Base-by-base conservation (phyloP, 2,329 filamentous ascomycete species). In the Nemania sp. region DNA sequence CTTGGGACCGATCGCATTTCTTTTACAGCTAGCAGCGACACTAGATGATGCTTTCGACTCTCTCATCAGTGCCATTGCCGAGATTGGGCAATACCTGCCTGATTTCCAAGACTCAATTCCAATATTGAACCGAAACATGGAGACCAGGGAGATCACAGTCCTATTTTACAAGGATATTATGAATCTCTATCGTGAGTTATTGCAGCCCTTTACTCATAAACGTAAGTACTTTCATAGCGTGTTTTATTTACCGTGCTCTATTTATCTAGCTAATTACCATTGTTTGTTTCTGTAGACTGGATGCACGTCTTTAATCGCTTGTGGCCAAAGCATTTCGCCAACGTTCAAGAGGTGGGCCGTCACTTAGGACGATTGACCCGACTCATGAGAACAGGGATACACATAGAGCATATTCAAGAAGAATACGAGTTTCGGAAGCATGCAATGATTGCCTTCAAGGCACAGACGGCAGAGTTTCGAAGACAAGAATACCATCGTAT, bases 141-240 rank as follows among this genome's bases (percentile, higher is more conserved):
- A 66, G 5, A 66, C 79, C 15, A 72, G 73, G 26, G 71, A 76
- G 32, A 67, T 78, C 27, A 63, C 80, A 29, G 71, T 64, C 18
- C 70, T 81, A 5, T 80, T 81, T 52, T 81, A 75, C 70, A 70
- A 71, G 56, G 79, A 81, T 64, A 76, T 81, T 15, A 74, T 81
- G 26, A 77, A 80, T 47, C 77, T 81, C 62, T 77, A 81, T 13
- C 70, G 78, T 79, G 68, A 74, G 73, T 69, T 43, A 0, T 29
- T 66, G 22, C 24, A 52, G 20, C 27, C 13, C 11, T 60, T 60
- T n/a, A 26, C 5, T 51, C 43, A 26, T 11, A 43, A 18, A 1
- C 24, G 57, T 60, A 47, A 38, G 57, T 41, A 15, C 18, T 11
- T 26, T 60, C 11, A 15, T 18, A 20, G 5, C 13, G 2, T 5